These are phyloP conservation scores for Penicillium argentinense DNA, from an alignment of 495 filamentous ascomycete species.

Conservation along the genomic window DNA sequence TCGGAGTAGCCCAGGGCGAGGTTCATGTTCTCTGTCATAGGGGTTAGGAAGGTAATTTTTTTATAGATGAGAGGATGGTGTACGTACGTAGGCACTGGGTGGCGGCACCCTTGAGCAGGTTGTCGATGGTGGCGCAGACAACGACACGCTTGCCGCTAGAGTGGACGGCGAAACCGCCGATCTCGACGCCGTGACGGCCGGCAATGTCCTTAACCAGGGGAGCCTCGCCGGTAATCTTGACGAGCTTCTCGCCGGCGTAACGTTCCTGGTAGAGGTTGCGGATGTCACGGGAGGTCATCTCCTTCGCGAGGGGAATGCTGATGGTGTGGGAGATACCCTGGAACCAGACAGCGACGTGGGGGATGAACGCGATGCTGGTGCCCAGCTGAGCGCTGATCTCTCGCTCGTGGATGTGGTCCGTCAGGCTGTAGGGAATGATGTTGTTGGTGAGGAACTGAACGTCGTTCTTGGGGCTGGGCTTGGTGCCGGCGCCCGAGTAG, in stretches of 20 bases:
- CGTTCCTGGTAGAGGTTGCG: constrained; percentile 93
- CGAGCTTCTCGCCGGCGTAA: constrained; percentile 91
- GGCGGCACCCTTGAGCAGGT: constrained; percentile 92
- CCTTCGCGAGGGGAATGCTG: constrained; percentile 78
- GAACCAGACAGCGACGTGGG: constrained; percentile 97
- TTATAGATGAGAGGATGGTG: no score
- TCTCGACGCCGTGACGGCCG: constrained; percentile 89
- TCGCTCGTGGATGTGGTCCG: constrained; percentile 93
- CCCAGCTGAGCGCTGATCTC: constrained; percentile 84
- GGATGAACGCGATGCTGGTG: constrained; percentile 78
- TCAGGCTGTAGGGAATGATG: constrained; percentile 89
- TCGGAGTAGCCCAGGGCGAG: constrained; percentile 89
- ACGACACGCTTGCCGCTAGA: constrained; percentile 86
- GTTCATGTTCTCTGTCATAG: constrained; percentile 85
- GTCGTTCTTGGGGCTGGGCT: constrained; percentile 94
- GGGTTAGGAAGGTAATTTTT: constrained; percentile 4
- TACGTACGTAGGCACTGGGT: constrained; percentile 91
- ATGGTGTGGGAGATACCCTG: constrained; percentile 94
- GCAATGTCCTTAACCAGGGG: constrained; percentile 86
- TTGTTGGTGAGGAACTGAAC: constrained; percentile 84
- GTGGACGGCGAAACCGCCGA: constrained; percentile 93
- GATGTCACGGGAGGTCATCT: constrained; percentile 88
- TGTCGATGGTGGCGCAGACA: constrained; percentile 96
- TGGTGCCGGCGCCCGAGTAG: constrained; percentile 95
- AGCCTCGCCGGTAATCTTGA: constrained; percentile 86